Base-by-base conservation (phyloP, 2,329 filamentous ascomycete genomes). In the Pseudogymnoascus sp. region DNA sequence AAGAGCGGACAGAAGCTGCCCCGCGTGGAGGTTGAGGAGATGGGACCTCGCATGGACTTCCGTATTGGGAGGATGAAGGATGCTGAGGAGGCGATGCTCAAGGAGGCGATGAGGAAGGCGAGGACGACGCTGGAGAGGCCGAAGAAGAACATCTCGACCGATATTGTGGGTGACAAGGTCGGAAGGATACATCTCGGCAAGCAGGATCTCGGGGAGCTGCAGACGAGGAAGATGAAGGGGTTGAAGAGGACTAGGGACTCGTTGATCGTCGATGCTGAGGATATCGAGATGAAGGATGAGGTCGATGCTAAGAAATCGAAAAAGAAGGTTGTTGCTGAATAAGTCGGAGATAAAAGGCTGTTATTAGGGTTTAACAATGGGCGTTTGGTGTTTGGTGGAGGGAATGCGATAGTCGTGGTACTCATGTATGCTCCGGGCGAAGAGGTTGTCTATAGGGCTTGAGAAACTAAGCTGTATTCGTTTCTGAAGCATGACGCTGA, bases 201-300 rank as follows among this genome's bases (percentile, higher is more conserved):
- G 79, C 92, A 97, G 78, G 92, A 99, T 78, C 83, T 99, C 64
- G 82, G 81, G 73, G 84, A 89, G 70, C 77, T 99, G 76, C 95
- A 99, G 81, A 96, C 93, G 62, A 88, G 95, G 73, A 99, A 99
- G 86, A 97, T 99, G 93, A 99, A 99, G 86, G 95, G 93, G 69
- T 77, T 99, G 69, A 99, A 97, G 85, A 84, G 95, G 68, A 86
- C 83, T 67, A 85, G 91, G 62, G 87, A 87, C 66, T 77, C 84
- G 23, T 81, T 82, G 61, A 79, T 78, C 60, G 82, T 81, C 43
- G 80, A 79, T 23, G 80, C 78, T 3, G 79, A 71, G 14, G 78
- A 79, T 64, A 76, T 72, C 43, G 80, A 82, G 61, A 73, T 69
- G 63, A 70, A 70, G 28, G 69, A 73, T 31, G 71, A 73, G 64